A percentile compares a stretch with the other conserved stretches of the same genome.
Conservation (phyloP, 1,139 yeast genomes). For the Suhomyces terraborum region DNA sequence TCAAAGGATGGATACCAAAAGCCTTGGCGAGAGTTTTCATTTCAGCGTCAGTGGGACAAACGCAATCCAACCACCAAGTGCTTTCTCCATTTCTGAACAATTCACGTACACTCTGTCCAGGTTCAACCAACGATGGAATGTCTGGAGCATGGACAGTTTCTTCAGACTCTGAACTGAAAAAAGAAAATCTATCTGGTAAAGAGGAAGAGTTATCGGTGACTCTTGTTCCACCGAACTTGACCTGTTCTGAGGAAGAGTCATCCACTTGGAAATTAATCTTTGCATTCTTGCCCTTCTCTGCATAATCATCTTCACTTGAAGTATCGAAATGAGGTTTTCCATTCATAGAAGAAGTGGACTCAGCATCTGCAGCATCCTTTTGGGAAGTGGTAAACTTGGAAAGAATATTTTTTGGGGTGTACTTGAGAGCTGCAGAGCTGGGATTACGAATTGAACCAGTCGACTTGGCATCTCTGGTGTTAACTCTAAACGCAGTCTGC, state of each 20-base stretch:
- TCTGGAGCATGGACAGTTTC: conserved; percentile 91
- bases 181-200: conserved; percentile 67
- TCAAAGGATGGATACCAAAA: conserved; percentile 81
- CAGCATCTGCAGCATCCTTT: conserved; percentile 7
- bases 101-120: conserved; percentile 64
- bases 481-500: conserved; percentile 29
- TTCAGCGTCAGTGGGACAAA: conserved; percentile 68
- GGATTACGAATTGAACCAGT: conserved; percentile 23
- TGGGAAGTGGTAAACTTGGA: conserved; percentile 11
- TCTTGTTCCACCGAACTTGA: conserved; percentile 38
- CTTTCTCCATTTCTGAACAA: conserved; percentile 65
- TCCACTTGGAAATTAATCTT: conserved; percentile 3
- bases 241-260: conserved; percentile 26
- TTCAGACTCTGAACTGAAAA: conserved; percentile 77
- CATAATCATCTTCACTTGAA: conserved; percentile 28
- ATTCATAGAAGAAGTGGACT: conserved; percentile 12
- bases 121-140: conserved; percentile 68
- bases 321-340: conserved; percentile 27
- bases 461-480: conserved; percentile 24
- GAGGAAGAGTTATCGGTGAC: conserved; percentile 27
- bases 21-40: conserved; percentile 67
- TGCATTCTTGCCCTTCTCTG: conserved; percentile 15
- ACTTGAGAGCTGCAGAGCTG: conserved; percentile 57
- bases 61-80: conserved; percentile 78
- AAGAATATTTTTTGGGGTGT: conserved; percentile 51